Evolutionary conservation across 495 filamentous ascomycete genomes (phyloP).

Genomic region (Xeromyces bisporus): DNA sequence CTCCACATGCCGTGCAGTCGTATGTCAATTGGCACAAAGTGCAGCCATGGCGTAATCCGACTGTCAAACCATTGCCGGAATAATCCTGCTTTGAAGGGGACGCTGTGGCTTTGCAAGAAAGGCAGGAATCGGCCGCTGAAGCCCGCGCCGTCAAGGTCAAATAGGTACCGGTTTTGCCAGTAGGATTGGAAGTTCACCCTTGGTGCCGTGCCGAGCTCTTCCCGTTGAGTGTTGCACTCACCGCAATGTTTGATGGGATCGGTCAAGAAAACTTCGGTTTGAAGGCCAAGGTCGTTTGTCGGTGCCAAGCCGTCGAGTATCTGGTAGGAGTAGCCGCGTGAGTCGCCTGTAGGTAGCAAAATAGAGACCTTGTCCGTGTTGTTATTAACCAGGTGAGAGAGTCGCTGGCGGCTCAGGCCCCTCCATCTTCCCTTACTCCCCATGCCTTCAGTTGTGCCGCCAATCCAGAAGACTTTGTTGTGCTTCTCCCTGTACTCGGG

Average conservation of each 20-base stretch:
- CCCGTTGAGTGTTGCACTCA: conserved; percentile 34
- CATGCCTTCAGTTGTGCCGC: conserved; percentile 41
- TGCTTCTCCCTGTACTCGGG: conserved; percentile 22
- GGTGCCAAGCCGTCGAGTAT: conserved; percentile 20
- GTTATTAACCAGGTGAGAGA: conserved; percentile 38
- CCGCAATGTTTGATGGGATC: conserved; percentile 37
- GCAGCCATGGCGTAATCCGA: conserved; percentile 52
- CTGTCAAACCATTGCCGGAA: conserved; percentile 65
- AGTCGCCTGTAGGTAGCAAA: conserved; percentile 17
- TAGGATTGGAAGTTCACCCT: conserved; percentile 36
- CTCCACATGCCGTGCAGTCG: conserved; percentile 49
- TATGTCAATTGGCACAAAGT: conserved; percentile 62
- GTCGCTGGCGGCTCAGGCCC: conserved; percentile 41
- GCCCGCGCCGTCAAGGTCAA: conserved; percentile 55
- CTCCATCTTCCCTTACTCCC: conserved; percentile 35
- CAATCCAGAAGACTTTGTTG: conserved; percentile 34
- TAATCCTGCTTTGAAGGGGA: conserved; percentile 46
- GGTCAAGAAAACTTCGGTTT: conserved; percentile 29
- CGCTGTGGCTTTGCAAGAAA: conserved; percentile 39
- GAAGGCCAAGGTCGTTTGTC: conserved; percentile 10
- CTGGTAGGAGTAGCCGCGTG: conserved; percentile 20
- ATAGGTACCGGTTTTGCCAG: conserved; percentile 46
- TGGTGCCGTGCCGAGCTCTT: conserved; percentile 31
- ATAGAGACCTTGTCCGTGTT: conserved; percentile 28
- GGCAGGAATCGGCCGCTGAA: conserved; percentile 46